These are phyloP conservation scores for Boletus holoroseus DNA, from an alignment of 1,284 basidiomycete genomes.

Conservation along the genomic window DNA sequence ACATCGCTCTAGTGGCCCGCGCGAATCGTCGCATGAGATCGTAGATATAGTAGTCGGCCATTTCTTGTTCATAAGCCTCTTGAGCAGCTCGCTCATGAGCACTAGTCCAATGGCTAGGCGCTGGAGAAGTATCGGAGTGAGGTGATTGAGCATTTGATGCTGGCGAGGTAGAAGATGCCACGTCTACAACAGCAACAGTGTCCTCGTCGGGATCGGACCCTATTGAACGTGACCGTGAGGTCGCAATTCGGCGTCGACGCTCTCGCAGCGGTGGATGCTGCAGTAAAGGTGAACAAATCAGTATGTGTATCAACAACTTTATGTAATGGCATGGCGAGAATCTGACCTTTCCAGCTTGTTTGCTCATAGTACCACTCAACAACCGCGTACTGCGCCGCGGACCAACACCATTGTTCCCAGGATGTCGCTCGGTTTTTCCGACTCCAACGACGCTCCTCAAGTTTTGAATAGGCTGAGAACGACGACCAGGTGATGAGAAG, in stretches of 20 bases:
- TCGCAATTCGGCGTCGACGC: conserved; percentile 49
- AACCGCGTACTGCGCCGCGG: conserved; percentile 67
- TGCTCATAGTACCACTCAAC: conserved; percentile 48
- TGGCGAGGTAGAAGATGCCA: conserved; percentile 55
- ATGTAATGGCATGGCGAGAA: conserved; percentile 1
- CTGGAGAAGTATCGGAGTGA: conserved; percentile 55
- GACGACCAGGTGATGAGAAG: conserved; percentile 73
- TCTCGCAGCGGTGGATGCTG: conserved; percentile 50
- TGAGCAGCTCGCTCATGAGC: conserved; percentile 63
- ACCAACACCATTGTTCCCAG: conserved; percentile 37
- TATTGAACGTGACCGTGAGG: conserved; percentile 50
- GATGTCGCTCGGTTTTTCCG: conserved; percentile 48
- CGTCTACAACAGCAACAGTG: conserved; percentile 38
- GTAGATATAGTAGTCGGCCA: conserved; percentile 80
- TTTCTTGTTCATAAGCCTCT: conserved; percentile 61
- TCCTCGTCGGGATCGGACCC: conserved; percentile 71
- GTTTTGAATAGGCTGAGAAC: conserved; percentile 62
- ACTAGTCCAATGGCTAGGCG: conserved; percentile 51
- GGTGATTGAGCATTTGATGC: conserved; percentile 55
- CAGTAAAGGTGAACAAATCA: conserved; percentile 16
- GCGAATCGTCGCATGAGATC: conserved; percentile 79
- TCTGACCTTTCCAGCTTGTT: conserved; percentile 41
- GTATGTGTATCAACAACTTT: neutral
- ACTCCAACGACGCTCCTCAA: conserved; percentile 43
- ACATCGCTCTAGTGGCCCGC: conserved; percentile 65